Conservation (phyloP, 129 eudicot genomes). For the Calendula officinalis region DNA sequence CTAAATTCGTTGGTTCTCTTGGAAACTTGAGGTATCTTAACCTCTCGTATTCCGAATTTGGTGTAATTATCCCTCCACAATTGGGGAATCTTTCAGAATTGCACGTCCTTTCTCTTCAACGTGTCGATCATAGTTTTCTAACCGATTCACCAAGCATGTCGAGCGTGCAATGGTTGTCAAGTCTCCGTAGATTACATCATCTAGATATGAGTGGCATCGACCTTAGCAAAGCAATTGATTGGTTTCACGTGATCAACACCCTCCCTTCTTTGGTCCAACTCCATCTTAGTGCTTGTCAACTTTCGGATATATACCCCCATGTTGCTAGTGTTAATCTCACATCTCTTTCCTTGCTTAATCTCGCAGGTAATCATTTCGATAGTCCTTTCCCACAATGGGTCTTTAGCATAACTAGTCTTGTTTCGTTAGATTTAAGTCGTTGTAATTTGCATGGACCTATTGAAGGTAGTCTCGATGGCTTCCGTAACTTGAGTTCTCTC, state of each 20-base stretch:
- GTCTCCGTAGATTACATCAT: conserved; percentile 21
- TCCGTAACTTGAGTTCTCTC: neutral
- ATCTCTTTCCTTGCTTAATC: conserved; percentile 22
- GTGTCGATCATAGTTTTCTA: neutral
- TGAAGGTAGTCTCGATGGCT: neutral
- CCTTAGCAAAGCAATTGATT: conserved; percentile 22
- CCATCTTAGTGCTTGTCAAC: conserved; percentile 10
- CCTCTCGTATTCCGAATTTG: conserved; percentile 12
- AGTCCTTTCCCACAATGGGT: conserved; percentile 20
- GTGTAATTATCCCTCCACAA: neutral
- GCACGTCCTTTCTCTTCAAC: neutral
- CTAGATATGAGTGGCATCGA: conserved; percentile 26
- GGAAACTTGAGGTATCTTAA: neutral
- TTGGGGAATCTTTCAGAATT: conserved; percentile 1
- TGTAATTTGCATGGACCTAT: neutral
- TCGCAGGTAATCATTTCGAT: conserved; percentile 5
- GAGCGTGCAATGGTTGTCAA: conserved; percentile 23
- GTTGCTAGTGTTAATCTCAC: conserved; percentile 1
- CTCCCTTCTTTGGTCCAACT: conserved; percentile 32
- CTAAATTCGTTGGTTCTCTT: neutral
- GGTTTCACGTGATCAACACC: conserved; percentile 32
- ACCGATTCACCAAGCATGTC: neutral
- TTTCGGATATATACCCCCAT: neutral
- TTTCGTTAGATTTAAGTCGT: conserved; percentile 1
- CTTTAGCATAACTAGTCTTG: neutral